A percentile compares a stretch with the other conserved stretches of the same genome.
These are phyloP conservation scores for Nyssa sinensis DNA, from an alignment of 148 eudicot species.

Conservation along the genomic window DNA sequence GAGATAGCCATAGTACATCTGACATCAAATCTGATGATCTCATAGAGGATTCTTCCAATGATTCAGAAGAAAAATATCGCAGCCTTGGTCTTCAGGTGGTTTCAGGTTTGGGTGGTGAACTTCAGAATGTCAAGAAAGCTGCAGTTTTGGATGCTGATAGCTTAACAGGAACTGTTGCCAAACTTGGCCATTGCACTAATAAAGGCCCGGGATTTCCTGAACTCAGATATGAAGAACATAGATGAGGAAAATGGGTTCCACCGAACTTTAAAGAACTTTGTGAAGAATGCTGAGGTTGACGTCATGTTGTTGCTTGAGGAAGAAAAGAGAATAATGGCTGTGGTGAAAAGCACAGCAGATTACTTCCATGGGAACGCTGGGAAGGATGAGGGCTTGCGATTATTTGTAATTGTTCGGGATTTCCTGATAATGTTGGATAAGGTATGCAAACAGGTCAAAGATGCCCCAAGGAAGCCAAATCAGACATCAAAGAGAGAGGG, in stretches of 20 bases:
- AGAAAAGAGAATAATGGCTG: conserved; percentile 70
- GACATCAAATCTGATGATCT: conserved; percentile 46
- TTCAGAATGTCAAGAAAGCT: conserved; percentile 67
- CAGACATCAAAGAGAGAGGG: too few relatives aligned
- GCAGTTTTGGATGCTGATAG: conserved; percentile 64
- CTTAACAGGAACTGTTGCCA: conserved; percentile 54
- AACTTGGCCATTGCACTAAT: conserved; percentile 46
- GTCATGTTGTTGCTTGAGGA: conserved; percentile 51
- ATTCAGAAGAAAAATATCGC: conserved; percentile 60
- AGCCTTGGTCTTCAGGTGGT: conserved; percentile 71
- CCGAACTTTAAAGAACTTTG: conserved; percentile 48
- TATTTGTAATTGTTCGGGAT: conserved; percentile 67
- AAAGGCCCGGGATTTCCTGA: conserved; percentile 55
- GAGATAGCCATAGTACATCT: conserved; percentile 36
- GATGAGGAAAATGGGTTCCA: conserved; percentile 55
- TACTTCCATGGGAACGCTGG: conserved; percentile 78
- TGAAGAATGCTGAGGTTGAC: conserved; percentile 54
- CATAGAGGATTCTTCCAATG: conserved; percentile 34
- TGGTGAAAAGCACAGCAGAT: conserved; percentile 64
- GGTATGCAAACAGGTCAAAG: conserved; percentile 66
- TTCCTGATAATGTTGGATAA: conserved; percentile 66
- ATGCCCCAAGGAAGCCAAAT: conserved; percentile 41
- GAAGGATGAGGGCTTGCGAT: conserved; percentile 72
- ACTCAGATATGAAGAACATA: conserved; percentile 45
- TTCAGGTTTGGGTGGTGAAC: conserved; percentile 59